Conservation (phyloP, 129 eudicot genomes). For the Pittosporum tobira region DNA sequence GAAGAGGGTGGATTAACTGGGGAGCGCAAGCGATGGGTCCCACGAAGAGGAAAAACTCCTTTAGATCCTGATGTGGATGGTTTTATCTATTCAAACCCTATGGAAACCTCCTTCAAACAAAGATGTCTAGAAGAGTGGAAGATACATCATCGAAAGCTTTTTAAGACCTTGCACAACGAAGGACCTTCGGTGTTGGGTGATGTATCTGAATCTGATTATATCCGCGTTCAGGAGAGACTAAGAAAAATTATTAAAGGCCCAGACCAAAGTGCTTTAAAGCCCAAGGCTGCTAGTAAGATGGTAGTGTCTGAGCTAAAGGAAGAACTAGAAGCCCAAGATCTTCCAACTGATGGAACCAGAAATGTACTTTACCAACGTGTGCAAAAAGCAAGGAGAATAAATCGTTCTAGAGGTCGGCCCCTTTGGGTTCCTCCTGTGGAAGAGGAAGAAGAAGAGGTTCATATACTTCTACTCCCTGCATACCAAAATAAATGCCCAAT, state of each 20-base stretch:
- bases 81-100: constrained; percentile 63
- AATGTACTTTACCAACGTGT: constrained; percentile 95
- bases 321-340: constrained; percentile 92
- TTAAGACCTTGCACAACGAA: constrained; percentile 61
- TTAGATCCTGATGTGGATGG: constrained; percentile 89
- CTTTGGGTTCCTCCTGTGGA: constrained; percentile 94
- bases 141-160: constrained; percentile 65
- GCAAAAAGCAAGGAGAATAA: constrained; percentile 95
- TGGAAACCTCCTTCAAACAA: constrained; percentile 92
- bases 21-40: constrained; percentile 96
- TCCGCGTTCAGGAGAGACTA: constrained; percentile 77
- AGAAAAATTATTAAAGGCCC: constrained; percentile 80
- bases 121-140: constrained; percentile 81
- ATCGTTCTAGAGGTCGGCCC: constrained; percentile 87
- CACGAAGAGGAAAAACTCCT: constrained; percentile 88
- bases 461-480: not conserved
- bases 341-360: constrained; percentile 90
- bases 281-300: constrained; percentile 99
- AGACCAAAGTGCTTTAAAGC: constrained; percentile 60
- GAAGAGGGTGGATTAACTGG: constrained; percentile 97
- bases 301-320: constrained; percentile 75
- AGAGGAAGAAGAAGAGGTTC: constrained; percentile 97
- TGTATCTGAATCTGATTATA: constrained; percentile 61
- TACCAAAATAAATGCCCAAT: no score
- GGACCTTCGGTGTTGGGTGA: constrained; percentile 73